Percentiles rank a stretch among this genome's conserved stretches.
Conservation (phyloP, 1,139 yeast genomes). For the Eremothecium cymbalariae region DNA sequence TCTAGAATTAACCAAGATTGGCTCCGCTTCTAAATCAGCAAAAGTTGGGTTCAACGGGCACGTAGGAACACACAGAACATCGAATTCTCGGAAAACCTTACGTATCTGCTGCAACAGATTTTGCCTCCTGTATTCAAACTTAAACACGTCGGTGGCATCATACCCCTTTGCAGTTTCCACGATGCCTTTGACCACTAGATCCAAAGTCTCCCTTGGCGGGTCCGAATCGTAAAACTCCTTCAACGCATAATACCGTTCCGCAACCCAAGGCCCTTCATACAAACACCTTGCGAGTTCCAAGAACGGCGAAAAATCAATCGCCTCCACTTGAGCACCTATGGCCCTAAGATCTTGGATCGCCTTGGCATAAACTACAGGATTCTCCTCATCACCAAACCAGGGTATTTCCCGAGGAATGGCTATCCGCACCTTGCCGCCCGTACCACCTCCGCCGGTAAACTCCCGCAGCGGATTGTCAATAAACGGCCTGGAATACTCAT, state of each 20-base stretch:
- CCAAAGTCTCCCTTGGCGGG: slow-evolving; percentile 65
- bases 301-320: slow-evolving; percentile 65
- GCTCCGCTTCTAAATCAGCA: slow-evolving; percentile 62
- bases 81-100: slow-evolving; percentile 48
- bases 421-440: slow-evolving; percentile 29
- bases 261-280: slow-evolving; percentile 99
- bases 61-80: slow-evolving; percentile 81
- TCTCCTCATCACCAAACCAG: slow-evolving; percentile 77
- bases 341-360: slow-evolving; percentile 52
- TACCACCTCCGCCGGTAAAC: too few relatives aligned
- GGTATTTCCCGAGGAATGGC: slow-evolving; percentile 67
- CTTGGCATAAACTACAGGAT: slow-evolving; percentile 54
- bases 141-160: slow-evolving; percentile 76
- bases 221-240: slow-evolving; percentile 63
- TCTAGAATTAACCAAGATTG: slow-evolving; percentile 70
- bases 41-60: slow-evolving; percentile 87
- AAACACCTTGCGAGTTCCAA: slow-evolving; percentile 78
- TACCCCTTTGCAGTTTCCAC: slow-evolving; percentile 69
- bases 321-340: slow-evolving; percentile 50
- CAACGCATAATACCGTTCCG: slow-evolving; percentile 83
- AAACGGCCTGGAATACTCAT: slow-evolving; percentile 70
- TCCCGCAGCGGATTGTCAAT: slow-evolving; percentile 57
- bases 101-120: slow-evolving; percentile 60
- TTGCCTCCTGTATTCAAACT: slow-evolving; percentile 76
- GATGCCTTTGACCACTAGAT: slow-evolving; percentile 74